Base-by-base conservation (phyloP, 192 early-diverging fungal species). In the Linderina pennispora region DNA sequence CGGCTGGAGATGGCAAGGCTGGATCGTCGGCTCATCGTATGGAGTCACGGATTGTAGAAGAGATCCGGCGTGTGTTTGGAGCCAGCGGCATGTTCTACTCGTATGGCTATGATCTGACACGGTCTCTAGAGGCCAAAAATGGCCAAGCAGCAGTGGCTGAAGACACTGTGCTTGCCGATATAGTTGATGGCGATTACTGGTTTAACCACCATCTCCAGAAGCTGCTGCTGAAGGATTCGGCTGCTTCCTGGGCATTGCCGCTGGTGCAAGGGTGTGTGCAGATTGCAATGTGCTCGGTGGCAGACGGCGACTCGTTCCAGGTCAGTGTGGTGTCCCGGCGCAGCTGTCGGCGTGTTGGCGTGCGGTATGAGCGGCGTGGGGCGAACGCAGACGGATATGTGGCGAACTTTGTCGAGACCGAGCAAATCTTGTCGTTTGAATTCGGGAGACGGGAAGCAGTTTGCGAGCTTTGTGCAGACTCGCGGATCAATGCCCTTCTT, bases 391-490 rank as follows among this genome's bases (percentile, higher is more conserved):
- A 80, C 14, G 96, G 94, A 2, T 62, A 88, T 46, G 88, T 91
- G 2, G 87, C 96, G 23, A 98, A 98, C 75, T 97, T 85, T 79
- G 94, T 97, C 0, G 96, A 98, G 60, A 97, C 92, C 2, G 94
- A 98, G 59, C 92, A 96, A 67, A 68, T 97, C 17, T 59, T 95
- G 3, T 55, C 77, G 10, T 65, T 81, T n/a, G 74, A n/a, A 78
- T 10, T 33, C 43, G 2, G 25, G 38, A 11, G 58, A n/a, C n/a
- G 34, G 34, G 17, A 40, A 23, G 20, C 79, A 88, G 37, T 50
- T 73, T 36, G 75, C 75, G 2, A 89, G 89, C 22, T 94, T 90
- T 74, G 75, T 97, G 15, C 93, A 98, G 65, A 92, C 83, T 4
- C 79, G 93, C 32, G 95, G 95, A 2, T 94, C 90, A 4, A 95